phyloP scores from a whole-genome alignment of 345 rosid genomes.

The Gossypium thurberi region DNA sequence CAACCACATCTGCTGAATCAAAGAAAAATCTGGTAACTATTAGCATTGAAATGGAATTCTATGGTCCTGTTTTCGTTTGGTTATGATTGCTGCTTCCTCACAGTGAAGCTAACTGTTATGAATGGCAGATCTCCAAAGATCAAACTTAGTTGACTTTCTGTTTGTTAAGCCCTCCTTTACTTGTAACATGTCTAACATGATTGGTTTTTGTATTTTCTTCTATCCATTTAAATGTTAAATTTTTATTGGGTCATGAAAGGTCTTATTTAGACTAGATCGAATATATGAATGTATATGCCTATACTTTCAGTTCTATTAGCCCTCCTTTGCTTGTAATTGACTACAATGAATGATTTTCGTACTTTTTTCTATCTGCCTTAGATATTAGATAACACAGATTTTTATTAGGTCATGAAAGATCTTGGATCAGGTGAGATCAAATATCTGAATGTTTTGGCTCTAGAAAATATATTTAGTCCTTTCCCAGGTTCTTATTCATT shows the following conservation, averaged over 20 bases:
- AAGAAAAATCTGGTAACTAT: conserved; percentile 81
- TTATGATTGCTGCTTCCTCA: background rate
- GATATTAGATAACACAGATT: background rate
- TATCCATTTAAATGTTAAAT: background rate
- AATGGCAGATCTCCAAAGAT: background rate
- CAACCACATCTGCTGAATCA: conserved; percentile 54
- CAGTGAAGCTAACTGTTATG: background rate
- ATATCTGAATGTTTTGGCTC: background rate
- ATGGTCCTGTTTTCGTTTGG: background rate
- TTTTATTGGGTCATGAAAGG: background rate
- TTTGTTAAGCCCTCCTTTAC: background rate
- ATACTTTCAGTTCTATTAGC: background rate
- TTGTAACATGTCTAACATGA: background rate
- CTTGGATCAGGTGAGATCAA: background rate
- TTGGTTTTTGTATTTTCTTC: background rate
- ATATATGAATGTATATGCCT: background rate
- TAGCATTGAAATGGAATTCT: background rate
- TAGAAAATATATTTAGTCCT: background rate
- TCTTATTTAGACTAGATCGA: background rate
- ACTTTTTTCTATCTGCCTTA: background rate
- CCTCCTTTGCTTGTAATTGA: background rate
- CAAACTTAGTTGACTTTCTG: background rate
- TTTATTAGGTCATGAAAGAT: background rate
- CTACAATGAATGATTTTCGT: background rate
- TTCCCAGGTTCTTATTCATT: background rate